Evolutionary conservation across 2,329 filamentous ascomycete species (phyloP), one percentile per base, ranked within the genome.

Genomic region (Ascochyta viciae-villosae): DNA sequence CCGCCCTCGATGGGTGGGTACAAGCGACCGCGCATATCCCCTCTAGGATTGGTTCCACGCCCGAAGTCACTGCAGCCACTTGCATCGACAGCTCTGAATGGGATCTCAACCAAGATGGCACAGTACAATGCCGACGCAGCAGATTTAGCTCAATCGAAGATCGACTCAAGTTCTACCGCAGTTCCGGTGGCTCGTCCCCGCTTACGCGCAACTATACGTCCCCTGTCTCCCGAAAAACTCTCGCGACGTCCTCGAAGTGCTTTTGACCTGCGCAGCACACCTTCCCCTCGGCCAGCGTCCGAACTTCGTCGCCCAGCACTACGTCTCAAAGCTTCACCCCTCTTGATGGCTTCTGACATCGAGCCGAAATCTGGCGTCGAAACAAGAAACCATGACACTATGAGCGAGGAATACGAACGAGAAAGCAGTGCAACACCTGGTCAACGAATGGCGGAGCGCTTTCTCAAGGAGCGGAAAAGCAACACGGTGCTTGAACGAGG

Each of bases 241-340:
- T 51, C 55, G 13, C 58, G 57, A 6, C 62, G 71, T 24, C 67
- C 74, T 1, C 69, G 63, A 47, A 75, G 73, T 33, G 71, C 74
- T 8, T 70, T 74, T 27, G 71, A 76, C 38, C 61, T 76, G 13
- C 67, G 68, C 31, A 48, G 49, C 7, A 47, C 57, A 22, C 43
- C 48, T 1, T 46, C 34, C 10, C 37, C 56, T 15, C 48, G 49
- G 3, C 46, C 58, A n/a, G 35, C 49, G 3, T 54, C 57, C 8
- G 62, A 64, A 10, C 22, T 52, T 19, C 41, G 44, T n/a, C 54
- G 46, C 1, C 39, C 61, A 12, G 40, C 29, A 4, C 23, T 63
- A 12, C 44, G 57, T 12, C 12, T 46, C 3, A 54, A 61, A 15
- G 22, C 39, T 3, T 61, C 57, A 5, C 59, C 58, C 0, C 66